A percentile compares a stretch with the other conserved stretches of the same genome.
phyloP scores from a whole-genome alignment of 768 basidiomycete species.

The Lactifluus pinguis region DNA sequence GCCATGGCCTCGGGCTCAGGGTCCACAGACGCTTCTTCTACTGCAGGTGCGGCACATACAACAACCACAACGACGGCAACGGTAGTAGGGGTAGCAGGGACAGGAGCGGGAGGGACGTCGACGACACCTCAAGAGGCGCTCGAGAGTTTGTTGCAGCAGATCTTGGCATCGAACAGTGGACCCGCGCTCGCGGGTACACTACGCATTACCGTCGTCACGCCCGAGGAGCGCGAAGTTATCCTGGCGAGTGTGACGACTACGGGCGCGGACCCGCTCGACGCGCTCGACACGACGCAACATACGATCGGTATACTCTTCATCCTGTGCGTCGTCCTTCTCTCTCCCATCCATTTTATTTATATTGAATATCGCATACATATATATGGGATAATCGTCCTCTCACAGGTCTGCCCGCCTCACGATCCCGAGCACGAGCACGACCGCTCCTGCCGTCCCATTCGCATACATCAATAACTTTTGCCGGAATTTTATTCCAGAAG shows the following conservation, averaged over 20 bases:
- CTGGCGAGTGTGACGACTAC: background rate
- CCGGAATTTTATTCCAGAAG: slow-evolving; percentile 47
- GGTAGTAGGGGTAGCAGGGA: too few species aligned
- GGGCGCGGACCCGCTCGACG: slow-evolving; percentile 12
- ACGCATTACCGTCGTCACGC: background rate
- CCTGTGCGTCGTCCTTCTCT: background rate
- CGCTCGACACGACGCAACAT: slow-evolving; percentile 7
- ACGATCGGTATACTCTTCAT: slow-evolving; percentile 11
- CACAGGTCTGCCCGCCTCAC: slow-evolving; percentile 11
- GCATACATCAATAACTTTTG: slow-evolving; percentile 47
- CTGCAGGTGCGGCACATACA: background rate
- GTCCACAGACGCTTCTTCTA: background rate
- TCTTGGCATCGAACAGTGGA: background rate
- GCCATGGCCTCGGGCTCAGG: background rate
- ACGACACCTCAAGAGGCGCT: slow-evolving; percentile 1
- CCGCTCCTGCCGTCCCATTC: background rate
- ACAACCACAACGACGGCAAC: background rate
- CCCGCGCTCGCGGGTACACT: slow-evolving; percentile 1
- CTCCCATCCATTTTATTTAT: background rate
- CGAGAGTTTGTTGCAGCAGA: slow-evolving; percentile 5
- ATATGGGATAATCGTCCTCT: background rate
- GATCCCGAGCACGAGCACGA: background rate
- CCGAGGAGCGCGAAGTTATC: slow-evolving; percentile 9
- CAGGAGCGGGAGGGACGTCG: background rate
- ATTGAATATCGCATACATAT: too few species aligned